Evolutionary conservation across 441 rosid genomes (phyloP), one percentile per base, ranked within the genome.

Genomic region (Manihot esculenta): DNA sequence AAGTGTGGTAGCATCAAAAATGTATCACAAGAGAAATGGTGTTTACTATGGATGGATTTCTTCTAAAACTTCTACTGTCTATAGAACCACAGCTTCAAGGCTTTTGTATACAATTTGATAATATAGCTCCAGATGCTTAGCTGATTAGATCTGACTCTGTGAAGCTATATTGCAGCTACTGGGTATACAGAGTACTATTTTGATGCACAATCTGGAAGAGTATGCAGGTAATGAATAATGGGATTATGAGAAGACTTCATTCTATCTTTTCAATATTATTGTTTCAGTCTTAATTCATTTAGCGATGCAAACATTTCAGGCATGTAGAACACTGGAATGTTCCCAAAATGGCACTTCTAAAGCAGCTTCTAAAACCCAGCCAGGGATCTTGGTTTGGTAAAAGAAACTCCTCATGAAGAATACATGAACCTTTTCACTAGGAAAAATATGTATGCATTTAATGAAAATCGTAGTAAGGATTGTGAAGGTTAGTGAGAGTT

Each of bases 291-390:
- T 7, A 6, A 58, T 18, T 45, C 21, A 33, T 70, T 35, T 11
- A 38, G 69, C 59, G 49, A 18, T 24, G n/a, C 44, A 41, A 24
- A 14, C 15, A 3, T 64, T 79, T 64, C 85, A 93, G 98, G 85
- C 98, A 89, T 23, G 91, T 87, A 72, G 97, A 93, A 85, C 89
- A 91, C 77, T 91, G 98, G 98, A 93, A 93, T 54, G 98, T 91
- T 44, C 98, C 98, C 57, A 91, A 93, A 86, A 89, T 87, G 93
- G 86, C 91, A 77, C 74, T 93, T 56, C 78, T 93, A 69, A 89
- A 86, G 84, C 97, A 93, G 75, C 83, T 91, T 68, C 81, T 93
- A 50, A 86, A 74, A 83, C 98, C 98, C 15, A 88, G 94, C 74
- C 80, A 84, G 48, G 83, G 88, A 55, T 72, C 75, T 50, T 69